These are phyloP conservation scores for Myxozyma monticola DNA, from an alignment of 805 yeast genomes.

Conservation along the genomic window DNA sequence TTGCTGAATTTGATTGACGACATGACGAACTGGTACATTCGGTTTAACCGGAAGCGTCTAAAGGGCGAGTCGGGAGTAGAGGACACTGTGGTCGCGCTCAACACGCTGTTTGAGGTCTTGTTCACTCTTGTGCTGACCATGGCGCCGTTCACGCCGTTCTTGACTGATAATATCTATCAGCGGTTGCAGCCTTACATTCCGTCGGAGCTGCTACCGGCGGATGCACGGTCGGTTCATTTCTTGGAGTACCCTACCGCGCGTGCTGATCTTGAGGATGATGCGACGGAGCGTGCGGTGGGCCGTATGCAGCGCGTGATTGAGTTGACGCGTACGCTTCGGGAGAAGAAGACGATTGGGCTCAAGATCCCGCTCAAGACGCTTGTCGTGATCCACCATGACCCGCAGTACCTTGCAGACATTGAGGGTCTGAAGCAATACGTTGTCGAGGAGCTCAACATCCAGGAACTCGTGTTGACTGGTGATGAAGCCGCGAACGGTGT, in stretches of 20 bases:
- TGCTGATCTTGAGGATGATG: conserved; percentile 74
- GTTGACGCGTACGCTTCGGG: conserved; percentile 93
- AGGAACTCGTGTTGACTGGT: conserved; percentile 80
- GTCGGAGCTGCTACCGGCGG: conserved; percentile 50
- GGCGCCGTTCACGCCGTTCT: conserved; percentile 99
- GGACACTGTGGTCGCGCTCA: conserved; percentile 83
- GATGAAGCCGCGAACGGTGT: conserved; percentile 93
- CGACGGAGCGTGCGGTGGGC: conserved; percentile 81
- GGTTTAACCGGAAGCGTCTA: conserved; percentile 96
- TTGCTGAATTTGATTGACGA: conserved; percentile 85
- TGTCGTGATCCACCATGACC: conserved; percentile 80
- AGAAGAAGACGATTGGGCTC: conserved; percentile 87
- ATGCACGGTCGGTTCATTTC: conserved; percentile 88
- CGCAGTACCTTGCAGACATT: conserved; percentile 71
- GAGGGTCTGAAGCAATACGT: conserved; percentile 76
- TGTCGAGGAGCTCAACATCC: conserved; percentile 86
- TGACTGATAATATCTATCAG: conserved; percentile 86
- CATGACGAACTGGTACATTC: conserved; percentile 97
- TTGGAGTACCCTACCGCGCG: conserved; percentile 84
- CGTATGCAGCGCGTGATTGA: conserved; percentile 98
- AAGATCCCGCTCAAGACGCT: conserved; percentile 91
- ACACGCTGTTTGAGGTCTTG: conserved; percentile 86
- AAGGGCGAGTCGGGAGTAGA: conserved; percentile 89
- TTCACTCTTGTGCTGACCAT: conserved; percentile 88
- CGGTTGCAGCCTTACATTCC: conserved; percentile 62